These are phyloP conservation scores for Batkoa obscura DNA, from an alignment of 371 early-diverging fungal genomes.

Conservation along the genomic window DNA sequence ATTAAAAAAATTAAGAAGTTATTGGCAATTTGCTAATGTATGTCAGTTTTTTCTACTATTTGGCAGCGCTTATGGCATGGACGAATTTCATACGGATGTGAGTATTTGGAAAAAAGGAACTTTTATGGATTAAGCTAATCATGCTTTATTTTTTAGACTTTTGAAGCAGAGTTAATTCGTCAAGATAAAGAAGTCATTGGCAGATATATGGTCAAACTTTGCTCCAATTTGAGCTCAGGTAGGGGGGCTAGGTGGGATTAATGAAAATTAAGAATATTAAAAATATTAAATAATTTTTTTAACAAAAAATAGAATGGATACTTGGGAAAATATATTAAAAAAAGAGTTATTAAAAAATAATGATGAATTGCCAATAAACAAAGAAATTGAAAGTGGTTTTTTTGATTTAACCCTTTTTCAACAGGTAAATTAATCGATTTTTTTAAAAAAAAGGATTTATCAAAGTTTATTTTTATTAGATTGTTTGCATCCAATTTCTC, in stretches of 20 bases:
- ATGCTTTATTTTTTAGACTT: neutral
- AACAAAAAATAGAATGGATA: neutral
- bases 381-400: neutral
- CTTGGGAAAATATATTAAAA: neutral
- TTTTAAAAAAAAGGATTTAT: neutral
- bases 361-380: neutral
- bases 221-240: too few relatives aligned
- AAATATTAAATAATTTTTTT: neutral
- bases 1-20: neutral
- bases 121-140: neutral
- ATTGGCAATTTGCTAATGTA: conserved; percentile 2
- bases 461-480: neutral
- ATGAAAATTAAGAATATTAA: neutral
- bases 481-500: neutral
- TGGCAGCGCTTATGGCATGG: neutral
- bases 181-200: neutral
- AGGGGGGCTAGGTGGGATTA: too few relatives aligned
- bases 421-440: neutral
- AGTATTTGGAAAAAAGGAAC: neutral
- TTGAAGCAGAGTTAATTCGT: neutral
- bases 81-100: conserved; percentile 4
- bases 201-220: neutral
- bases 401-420: conserved; percentile 1
- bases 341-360: neutral
- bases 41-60: conserved; percentile 5